Evolutionary conservation across 208 protist species (phyloP).

Genomic region (Novymonas esmeraldas): DNA sequence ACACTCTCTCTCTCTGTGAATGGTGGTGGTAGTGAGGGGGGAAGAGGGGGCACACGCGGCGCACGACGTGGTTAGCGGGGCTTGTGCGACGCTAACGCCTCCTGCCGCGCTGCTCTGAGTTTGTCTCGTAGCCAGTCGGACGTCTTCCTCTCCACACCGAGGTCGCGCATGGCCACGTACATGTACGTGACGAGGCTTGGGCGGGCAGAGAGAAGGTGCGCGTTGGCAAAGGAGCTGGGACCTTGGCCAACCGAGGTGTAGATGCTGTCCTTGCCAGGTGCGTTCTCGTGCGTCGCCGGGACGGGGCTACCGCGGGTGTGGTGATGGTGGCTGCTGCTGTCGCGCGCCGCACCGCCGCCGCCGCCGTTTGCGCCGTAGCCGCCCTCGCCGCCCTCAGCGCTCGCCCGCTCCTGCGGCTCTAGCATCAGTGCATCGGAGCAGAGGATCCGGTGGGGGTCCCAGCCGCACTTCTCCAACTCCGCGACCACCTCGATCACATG

Average conservation of each 20-base stretch:
- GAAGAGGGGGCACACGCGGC: not conserved
- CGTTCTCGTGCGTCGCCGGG: conserved; percentile 1
- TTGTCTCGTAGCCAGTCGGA: conserved; percentile 56
- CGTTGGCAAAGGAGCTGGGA: conserved; percentile 45
- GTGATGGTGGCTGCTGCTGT: conserved; percentile 13
- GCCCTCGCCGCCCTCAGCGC: conserved; percentile 4
- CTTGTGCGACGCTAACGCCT: conserved; percentile 17
- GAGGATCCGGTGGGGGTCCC: conserved; percentile 62
- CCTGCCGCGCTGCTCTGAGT: conserved; percentile 32
- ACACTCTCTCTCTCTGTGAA: not conserved
- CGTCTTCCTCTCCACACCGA: conserved; percentile 55
- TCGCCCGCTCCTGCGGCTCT: conserved; percentile 33
- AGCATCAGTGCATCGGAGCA: conserved; percentile 48
- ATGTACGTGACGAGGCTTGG: conserved; percentile 63
- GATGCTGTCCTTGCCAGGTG: conserved; percentile 29
- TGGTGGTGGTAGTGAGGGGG: not conserved
- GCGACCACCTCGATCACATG: conserved; percentile 47
- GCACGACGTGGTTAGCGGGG: not conserved
- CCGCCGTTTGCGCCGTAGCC: not conserved
- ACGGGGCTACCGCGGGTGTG: not conserved
- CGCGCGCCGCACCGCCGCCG: too few relatives aligned
- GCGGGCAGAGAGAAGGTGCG: conserved; percentile 29
- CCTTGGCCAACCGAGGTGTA: conserved; percentile 45
- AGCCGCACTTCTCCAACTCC: conserved; percentile 63
- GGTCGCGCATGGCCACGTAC: conserved; percentile 71